Percentiles rank a stretch among this genome's conserved stretches.
Conservation (phyloP, 176 grass and related monocot genomes). For the Musa acuminata region DNA sequence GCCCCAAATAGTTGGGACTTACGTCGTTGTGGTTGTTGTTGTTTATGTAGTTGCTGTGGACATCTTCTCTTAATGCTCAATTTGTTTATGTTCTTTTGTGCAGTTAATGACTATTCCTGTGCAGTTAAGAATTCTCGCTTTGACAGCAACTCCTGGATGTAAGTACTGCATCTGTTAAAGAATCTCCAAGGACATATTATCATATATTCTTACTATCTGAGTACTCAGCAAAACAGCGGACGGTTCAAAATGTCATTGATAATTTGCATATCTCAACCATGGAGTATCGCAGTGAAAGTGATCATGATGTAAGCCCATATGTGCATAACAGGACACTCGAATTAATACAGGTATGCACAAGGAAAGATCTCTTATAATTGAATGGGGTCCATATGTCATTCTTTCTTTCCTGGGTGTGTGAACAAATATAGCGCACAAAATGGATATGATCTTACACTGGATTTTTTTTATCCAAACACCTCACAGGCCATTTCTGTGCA, state of each 20-base stretch:
- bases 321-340: conserved; percentile 53
- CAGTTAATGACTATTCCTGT: conserved; percentile 67
- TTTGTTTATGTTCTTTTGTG: not conserved
- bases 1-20: not conserved
- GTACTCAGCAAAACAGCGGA: conserved; percentile 49
- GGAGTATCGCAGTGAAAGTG: conserved; percentile 65
- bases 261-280: conserved; percentile 74
- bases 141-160: conserved; percentile 98
- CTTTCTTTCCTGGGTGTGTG: not conserved
- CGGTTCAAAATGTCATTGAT: conserved; percentile 72
- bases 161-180: conserved; percentile 23
- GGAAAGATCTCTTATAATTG: not conserved
- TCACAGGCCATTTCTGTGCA: not conserved
- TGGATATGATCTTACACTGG: not conserved
- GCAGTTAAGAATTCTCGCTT: conserved; percentile 77
- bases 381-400: not conserved
- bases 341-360: conserved; percentile 39
- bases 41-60: not conserved
- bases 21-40: too few species aligned
- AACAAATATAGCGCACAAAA: not conserved
- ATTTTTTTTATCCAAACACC: not conserved
- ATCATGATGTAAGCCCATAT: conserved; percentile 57
- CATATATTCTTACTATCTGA: conserved; percentile 14
- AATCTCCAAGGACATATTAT: conserved; percentile 12
- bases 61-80: not conserved